These are phyloP conservation scores for Fragaria iinumae DNA, from an alignment of 306 rosid species.

Conservation along the genomic window DNA sequence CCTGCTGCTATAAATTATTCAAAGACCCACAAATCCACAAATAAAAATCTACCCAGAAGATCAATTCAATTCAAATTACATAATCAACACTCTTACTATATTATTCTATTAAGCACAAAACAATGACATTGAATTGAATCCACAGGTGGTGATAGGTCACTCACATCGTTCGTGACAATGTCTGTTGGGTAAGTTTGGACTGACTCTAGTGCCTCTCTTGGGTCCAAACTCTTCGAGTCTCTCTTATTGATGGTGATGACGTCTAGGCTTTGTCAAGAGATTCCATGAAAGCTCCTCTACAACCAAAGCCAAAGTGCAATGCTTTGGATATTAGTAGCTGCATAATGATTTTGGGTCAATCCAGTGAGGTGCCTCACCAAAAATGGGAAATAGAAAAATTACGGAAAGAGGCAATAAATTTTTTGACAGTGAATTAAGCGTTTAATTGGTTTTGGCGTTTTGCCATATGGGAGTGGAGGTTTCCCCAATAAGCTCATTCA, in stretches of 20 bases:
- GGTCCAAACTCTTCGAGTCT: slow-evolving; percentile 41
- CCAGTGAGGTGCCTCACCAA: neutral
- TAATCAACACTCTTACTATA: neutral
- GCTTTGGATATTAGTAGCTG: slow-evolving; percentile 2
- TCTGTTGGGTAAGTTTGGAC: slow-evolving; percentile 20
- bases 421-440: neutral
- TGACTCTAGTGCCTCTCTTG: neutral
- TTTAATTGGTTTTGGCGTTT: slow-evolving; percentile 1
- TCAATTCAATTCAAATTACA: neutral
- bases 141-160: slow-evolving; percentile 12
- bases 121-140: neutral
- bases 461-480: neutral
- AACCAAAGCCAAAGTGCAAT: neutral
- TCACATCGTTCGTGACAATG: slow-evolving; percentile 21
- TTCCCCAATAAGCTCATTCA: neutral
- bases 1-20: neutral
- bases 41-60: neutral
- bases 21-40: neutral
- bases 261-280: slow-evolving; percentile 35
- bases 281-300: slow-evolving; percentile 24
- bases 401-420: neutral
- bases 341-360: neutral
- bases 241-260: slow-evolving; percentile 42
- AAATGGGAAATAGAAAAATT: neutral
- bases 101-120: neutral